Evolutionary conservation across 148 eudicot genomes (phyloP).

Genomic region (Nepenthes gracilis): DNA sequence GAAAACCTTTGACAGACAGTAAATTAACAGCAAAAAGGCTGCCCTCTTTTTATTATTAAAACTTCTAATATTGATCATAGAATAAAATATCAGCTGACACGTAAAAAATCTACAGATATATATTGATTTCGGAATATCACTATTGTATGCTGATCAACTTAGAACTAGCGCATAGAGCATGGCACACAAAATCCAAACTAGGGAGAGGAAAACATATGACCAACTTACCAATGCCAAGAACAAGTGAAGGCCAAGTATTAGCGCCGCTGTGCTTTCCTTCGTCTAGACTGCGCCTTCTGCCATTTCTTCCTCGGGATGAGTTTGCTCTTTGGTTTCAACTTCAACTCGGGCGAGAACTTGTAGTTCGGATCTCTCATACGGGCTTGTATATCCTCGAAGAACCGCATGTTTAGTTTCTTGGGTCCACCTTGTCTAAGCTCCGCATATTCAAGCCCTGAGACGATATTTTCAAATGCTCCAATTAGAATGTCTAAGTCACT

Average conservation of each 20-base stretch:
- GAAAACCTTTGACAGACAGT: too few relatives aligned
- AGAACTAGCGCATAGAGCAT: too few relatives aligned
- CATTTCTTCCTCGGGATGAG: constrained; percentile 66
- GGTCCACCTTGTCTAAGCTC: constrained; percentile 92
- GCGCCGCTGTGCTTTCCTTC: constrained; percentile 70
- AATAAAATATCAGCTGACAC: too few relatives aligned
- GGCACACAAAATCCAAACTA: too few relatives aligned
- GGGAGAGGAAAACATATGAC: too few relatives aligned
- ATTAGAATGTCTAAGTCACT: constrained; percentile 82
- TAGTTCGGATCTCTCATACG: constrained; percentile 91
- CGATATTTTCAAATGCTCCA: constrained; percentile 90
- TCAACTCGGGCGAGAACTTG: constrained; percentile 74
- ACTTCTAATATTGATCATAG: too few relatives aligned
- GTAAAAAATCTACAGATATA: too few relatives aligned
- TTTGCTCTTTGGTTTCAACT: constrained; percentile 89
- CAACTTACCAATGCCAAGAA: too few relatives aligned
- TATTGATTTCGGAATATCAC: too few relatives aligned
- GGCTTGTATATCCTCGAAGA: constrained; percentile 90
- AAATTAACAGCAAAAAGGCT: too few relatives aligned
- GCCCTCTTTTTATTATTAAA: too few relatives aligned
- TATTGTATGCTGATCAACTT: too few relatives aligned
- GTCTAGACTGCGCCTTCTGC: constrained; percentile 75
- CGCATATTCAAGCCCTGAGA: constrained; percentile 89
- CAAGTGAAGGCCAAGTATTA: background rate
- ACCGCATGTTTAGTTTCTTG: constrained; percentile 71